phyloP scores from a whole-genome alignment of 2,329 filamentous ascomycete species.

The Pyrenophora graminea region DNA sequence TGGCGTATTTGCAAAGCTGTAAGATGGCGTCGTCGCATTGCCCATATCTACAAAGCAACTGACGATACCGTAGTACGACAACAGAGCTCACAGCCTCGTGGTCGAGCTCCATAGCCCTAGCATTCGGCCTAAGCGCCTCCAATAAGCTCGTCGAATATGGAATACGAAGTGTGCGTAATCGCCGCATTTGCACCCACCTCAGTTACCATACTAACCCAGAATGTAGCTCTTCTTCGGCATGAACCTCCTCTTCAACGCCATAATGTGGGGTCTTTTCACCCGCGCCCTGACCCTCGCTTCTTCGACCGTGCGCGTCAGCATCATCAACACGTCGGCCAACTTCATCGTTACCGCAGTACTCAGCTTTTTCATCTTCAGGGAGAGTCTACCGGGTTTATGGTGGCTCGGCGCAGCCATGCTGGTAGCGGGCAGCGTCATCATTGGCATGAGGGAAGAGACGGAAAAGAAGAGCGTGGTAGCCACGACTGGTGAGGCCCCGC shows the following conservation, averaged over 20 bases:
- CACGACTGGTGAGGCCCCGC: conserved; percentile 25
- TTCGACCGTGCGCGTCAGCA: conserved; percentile 77
- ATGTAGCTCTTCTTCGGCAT: conserved; percentile 71
- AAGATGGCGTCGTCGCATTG: conserved; percentile 34
- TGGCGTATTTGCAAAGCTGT: conserved; percentile 83
- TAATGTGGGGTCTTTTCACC: conserved; percentile 87
- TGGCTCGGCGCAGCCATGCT: conserved; percentile 74
- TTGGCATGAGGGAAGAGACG: conserved; percentile 69
- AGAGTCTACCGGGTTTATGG: conserved; percentile 73
- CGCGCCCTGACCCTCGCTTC: conserved; percentile 72
- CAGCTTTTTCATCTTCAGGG: conserved; percentile 71
- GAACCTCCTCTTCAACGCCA: conserved; percentile 74
- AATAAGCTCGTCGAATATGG: conserved; percentile 56
- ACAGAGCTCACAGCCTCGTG: conserved; percentile 62
- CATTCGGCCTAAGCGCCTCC: conserved; percentile 52
- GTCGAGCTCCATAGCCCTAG: conserved; percentile 54
- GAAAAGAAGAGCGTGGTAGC: conserved; percentile 37
- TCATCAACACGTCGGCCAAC: conserved; percentile 82
- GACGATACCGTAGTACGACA: conserved; percentile 56
- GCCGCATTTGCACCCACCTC: background rate
- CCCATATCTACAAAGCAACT: conserved; percentile 1
- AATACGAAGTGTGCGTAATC: conserved; percentile 55
- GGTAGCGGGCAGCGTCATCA: conserved; percentile 77
- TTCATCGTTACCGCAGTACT: conserved; percentile 78
- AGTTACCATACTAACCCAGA: conserved; percentile 4